Evolutionary conservation across 108 stramenopile species (phyloP), one percentile per base, ranked within the genome.

Genomic region (Epithemia pelagica): DNA sequence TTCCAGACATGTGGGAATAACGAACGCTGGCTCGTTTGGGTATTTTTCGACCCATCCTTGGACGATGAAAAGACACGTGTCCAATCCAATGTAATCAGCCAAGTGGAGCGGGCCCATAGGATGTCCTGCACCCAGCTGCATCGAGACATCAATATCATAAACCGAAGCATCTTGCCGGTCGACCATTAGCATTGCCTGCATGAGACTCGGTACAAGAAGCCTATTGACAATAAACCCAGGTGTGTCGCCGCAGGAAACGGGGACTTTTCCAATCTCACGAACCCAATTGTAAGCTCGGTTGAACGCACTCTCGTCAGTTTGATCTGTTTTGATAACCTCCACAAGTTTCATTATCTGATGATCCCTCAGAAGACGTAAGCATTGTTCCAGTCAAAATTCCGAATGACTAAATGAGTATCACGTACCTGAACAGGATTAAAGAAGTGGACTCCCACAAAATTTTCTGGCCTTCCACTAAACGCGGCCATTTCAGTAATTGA

Each of bases 191-290:
- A 98, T 86, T 22, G 96, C 95, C 63, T 95, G 93, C 72, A 94
- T 82, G 52, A 98, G 54, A 69, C 67, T 84, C 19, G 97, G 97
- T 1, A 98, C 92, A 28, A 98, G 69, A 5, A 96, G 82, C 25
- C 99, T 85, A 91, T 99, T 99, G 54, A 99, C 99, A 65, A 99
- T 97, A 71, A 99, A 99, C 26, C 99, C 99, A 0, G 97, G 97
- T 23, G 96, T 98, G 79, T 98, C 98, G 32, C 78, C 76, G 75
- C 97, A 98, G 5, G 62, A 61, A n/a, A 98, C 96, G 0, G 95
- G 74, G 19, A 88, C 84, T 77, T 97, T 98, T 23, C 95, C 94
- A 67, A 97, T 94, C 24, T 80, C 76, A 53, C 62, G 67, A 7
- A 90, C 94, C 89, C 93, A 95, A 22, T 80, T 66, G 52, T 79